Evolutionary conservation across 2,329 filamentous ascomycete genomes (phyloP), one percentile per base, ranked within the genome.

Genomic region (Diatrype stigma): DNA sequence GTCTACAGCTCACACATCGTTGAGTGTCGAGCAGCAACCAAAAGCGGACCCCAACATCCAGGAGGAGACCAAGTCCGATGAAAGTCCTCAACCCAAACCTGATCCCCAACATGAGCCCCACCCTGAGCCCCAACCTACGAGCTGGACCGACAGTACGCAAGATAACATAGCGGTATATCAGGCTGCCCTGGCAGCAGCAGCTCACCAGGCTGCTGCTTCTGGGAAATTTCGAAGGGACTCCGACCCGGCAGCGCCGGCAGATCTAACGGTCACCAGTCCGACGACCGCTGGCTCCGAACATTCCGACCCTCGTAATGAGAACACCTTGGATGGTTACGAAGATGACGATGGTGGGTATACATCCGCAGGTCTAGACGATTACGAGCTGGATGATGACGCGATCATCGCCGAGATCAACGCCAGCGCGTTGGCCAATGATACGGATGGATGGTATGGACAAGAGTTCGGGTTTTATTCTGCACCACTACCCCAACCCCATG

Each of bases 361-460:
- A 3, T 44, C 40, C 12, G 22, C 40, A 11, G 74, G 74, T 48
- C 64, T 79, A 58, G 82, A 85, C 53, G 81, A 86, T 57, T 81
- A 83, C 52, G 83, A 86, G 42, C 78, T 89, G 47, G 89, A 90
- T 52, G 91, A 97, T 58, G 92, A 96, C 60, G 84, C 85, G 30
- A 94, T 97, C 60, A 95, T 99, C 53, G 93, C 92, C 0, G 94
- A 91, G 51, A 94, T 94, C 5, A 99, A 99, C 60, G 92, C 93
- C 1, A 92, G 94, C 66, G 94, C 89, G 1, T 77, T 99, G 7
- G 93, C 94, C 44, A 92, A 90, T 59, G 94, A 99, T 63, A 86
- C 86, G 6, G 93, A 96, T 56, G 93, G 90, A 0, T 95, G 94
- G 74, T 99, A 99, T 64, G 94, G 94, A 0, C 87, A 91, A 59